Conservation (phyloP, 2,329 filamentous ascomycete species). For the Claviceps africana region DNA sequence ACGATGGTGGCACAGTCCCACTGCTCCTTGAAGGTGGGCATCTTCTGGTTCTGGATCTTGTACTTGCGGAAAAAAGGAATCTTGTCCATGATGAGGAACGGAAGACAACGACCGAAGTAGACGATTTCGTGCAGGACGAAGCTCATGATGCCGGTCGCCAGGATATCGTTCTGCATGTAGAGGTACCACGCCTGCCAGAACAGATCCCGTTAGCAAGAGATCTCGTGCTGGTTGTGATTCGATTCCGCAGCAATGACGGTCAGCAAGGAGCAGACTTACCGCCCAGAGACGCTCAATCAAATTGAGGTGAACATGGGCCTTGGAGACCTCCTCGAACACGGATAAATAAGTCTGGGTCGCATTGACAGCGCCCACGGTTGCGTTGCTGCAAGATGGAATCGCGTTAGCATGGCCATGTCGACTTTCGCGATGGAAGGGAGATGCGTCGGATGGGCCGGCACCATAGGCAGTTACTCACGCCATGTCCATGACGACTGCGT, state of each 20-base stretch:
- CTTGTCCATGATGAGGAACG: slow-evolving; percentile 83
- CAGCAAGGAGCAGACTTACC: slow-evolving; percentile 30
- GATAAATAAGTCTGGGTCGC: slow-evolving; percentile 37
- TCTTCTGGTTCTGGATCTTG: slow-evolving; percentile 85
- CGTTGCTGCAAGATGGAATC: slow-evolving; percentile 28
- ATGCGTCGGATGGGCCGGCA: slow-evolving; percentile 8
- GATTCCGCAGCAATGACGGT: neutral
- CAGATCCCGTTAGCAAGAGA: neutral
- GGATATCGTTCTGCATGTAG: slow-evolving; percentile 93
- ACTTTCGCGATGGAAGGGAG: neutral
- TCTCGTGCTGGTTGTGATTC: neutral
- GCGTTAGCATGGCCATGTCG: neutral
- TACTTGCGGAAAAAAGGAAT: slow-evolving; percentile 82
- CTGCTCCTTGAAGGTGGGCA: slow-evolving; percentile 85
- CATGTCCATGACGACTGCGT: slow-evolving; percentile 19
- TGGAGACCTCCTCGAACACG: slow-evolving; percentile 49
- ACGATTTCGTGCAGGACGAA: slow-evolving; percentile 88
- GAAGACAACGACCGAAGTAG: slow-evolving; percentile 84
- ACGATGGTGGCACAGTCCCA: slow-evolving; percentile 89
- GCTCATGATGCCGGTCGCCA: slow-evolving; percentile 95
- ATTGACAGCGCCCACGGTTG: slow-evolving; percentile 34
- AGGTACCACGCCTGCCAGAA: slow-evolving; percentile 65
- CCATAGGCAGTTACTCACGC: slow-evolving; percentile 12
- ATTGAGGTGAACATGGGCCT: slow-evolving; percentile 76
- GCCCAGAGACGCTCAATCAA: slow-evolving; percentile 81